These are phyloP conservation scores for Tolypocladium pustulatum DNA, from an alignment of 2,329 filamentous ascomycete genomes.

Conservation along the genomic window DNA sequence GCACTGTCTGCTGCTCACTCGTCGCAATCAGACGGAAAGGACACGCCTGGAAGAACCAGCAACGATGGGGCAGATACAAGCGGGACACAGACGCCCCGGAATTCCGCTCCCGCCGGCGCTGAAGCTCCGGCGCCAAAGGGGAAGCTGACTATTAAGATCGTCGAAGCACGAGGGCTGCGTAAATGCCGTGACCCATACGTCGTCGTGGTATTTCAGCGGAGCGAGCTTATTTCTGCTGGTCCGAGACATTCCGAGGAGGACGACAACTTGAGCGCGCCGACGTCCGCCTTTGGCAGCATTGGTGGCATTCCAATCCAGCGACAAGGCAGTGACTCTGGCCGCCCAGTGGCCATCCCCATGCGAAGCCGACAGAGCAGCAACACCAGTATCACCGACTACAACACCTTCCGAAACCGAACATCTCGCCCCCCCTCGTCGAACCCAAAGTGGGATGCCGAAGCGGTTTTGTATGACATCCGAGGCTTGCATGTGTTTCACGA, in stretches of 20 bases:
- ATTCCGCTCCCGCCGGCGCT: conserved; percentile 33
- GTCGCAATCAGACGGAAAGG: conserved; percentile 35
- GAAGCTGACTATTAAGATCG: conserved; percentile 81
- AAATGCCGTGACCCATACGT: conserved; percentile 87
- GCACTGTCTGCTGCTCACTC: conserved; percentile 60
- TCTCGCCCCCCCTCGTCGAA: conserved; percentile 54
- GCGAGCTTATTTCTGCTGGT: conserved; percentile 87
- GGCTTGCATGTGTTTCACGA: neutral
- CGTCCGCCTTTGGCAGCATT: conserved; percentile 40
- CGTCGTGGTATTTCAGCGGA: conserved; percentile 92
- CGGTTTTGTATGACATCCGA: conserved; percentile 66
- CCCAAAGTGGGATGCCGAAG: conserved; percentile 92
- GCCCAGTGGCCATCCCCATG: conserved; percentile 93
- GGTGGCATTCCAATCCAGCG: conserved; percentile 53
- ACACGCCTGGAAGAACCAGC: conserved; percentile 25
- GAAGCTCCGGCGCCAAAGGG: conserved; percentile 68
- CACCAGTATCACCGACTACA: conserved; percentile 66
- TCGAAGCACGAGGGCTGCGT: conserved; percentile 71
- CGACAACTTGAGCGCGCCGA: conserved; percentile 35
- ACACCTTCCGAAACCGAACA: conserved; percentile 48
- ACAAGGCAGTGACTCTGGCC: conserved; percentile 70
- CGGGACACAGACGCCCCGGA: conserved; percentile 42
- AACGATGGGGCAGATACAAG: conserved; percentile 34
- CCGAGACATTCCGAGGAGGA: conserved; percentile 57
- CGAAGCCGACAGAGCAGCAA: conserved; percentile 93